A percentile compares a stretch with the other conserved stretches of the same genome.
Conservation (phyloP, 2,329 filamentous ascomycete genomes). For the Exophiala bonariae region DNA sequence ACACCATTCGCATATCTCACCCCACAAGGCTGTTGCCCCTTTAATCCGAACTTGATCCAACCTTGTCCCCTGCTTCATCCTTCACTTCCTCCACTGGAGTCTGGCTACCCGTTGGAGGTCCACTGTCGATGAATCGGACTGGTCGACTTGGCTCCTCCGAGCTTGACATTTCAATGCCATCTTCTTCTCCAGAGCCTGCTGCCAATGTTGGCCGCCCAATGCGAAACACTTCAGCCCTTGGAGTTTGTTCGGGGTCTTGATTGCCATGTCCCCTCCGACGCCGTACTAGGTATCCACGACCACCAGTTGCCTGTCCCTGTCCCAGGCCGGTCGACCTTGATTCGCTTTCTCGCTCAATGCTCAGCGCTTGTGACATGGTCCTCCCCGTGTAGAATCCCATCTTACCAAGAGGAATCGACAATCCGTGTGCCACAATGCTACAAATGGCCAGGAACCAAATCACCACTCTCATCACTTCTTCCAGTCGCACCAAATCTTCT, state of each 20-base stretch:
- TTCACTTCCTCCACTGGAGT: conserved; percentile 3
- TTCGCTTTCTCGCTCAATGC: conserved; percentile 33
- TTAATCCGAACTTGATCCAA: neutral
- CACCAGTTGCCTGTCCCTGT: conserved; percentile 1
- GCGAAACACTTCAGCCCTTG: conserved; percentile 11
- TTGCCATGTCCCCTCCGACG: conserved; percentile 8
- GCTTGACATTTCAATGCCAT: conserved; percentile 5
- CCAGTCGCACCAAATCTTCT: conserved; percentile 64
- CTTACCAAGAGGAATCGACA: conserved; percentile 71
- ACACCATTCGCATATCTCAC: too few relatives aligned
- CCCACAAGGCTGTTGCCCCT: neutral
- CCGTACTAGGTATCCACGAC: conserved; percentile 8
- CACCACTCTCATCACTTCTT: conserved; percentile 67
- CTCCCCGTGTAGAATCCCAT: conserved; percentile 48
- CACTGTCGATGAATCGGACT: conserved; percentile 15
- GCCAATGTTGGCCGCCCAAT: conserved; percentile 6
- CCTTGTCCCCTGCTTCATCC: neutral
- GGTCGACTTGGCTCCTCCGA: conserved; percentile 13
- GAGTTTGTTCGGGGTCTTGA: conserved; percentile 5
- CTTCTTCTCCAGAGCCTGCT: neutral
- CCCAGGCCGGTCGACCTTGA: conserved; percentile 10
- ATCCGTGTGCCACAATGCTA: conserved; percentile 71
- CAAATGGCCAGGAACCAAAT: conserved; percentile 86
- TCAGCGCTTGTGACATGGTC: conserved; percentile 47
- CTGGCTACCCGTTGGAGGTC: conserved; percentile 2